Evolutionary conservation across 371 early-diverging fungal species (phyloP), one percentile per base, ranked within the genome.

Genomic region (Capniomyces stellatus): DNA sequence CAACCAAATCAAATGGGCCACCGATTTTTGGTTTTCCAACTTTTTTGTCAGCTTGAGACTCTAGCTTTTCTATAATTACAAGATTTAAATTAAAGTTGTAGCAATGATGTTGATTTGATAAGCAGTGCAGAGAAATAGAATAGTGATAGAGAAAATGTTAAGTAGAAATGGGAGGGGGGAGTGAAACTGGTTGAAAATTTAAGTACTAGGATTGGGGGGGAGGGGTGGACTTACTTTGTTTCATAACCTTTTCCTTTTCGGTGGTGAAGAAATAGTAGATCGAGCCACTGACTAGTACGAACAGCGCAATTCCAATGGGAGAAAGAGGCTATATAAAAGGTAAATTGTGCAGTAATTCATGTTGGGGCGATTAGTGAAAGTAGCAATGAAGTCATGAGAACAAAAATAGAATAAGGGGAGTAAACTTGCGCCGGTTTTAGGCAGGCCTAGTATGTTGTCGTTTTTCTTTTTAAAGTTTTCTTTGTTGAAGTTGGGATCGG

Each of bases 21-120:
- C 98, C 98, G 52, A 97, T 76, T 52, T 82, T 78, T n/a, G 97
- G 92, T 59, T 79, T 83, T 29, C 89, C 89, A 46, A 71, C 54
- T 18, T 25, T 25, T 44, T 64, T 59, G 10, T 56, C 47, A 46
- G 22, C 13, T 35, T 52, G 23, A 2, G 24, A 51, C 51, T 42
- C 51, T 48, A 46, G 22, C 23, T 35, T 15, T 27, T 51, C 8
- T 39, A 30, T 4, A 25, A 8, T 8, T 29, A 18, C 29, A 8
- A 51, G 30, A 4, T 51, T 12, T n/a, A 47, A 21, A 43, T 47
- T 15, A 47, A 47, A 43, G 44, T 19, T 13, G 47, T 47, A 28
- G 44, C 47, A 13, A 47, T 21, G 47, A 13, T 15, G 47, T 43
- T 13, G 19, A 47, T 47, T 15, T 47, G 18, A 47, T 15, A 47